Evolutionary conservation across 2,329 filamentous ascomycete species (phyloP).

Genomic region (Paraconiothyrium brasiliense): DNA sequence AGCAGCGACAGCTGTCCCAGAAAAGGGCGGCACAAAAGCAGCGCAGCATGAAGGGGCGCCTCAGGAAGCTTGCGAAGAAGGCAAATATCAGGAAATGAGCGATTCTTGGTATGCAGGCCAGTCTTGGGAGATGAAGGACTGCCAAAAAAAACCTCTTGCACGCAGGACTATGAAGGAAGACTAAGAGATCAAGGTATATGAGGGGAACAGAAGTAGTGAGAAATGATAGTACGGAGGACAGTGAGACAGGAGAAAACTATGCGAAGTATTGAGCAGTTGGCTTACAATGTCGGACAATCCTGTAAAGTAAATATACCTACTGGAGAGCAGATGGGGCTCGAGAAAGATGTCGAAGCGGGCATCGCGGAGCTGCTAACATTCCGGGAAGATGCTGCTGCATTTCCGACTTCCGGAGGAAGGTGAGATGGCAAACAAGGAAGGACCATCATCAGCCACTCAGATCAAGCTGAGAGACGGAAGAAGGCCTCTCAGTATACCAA

Average conservation of each 20-base stretch:
- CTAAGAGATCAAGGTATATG: background rate
- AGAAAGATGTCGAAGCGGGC: background rate
- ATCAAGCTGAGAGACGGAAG: background rate
- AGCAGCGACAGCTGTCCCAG: slow-evolving; percentile 39
- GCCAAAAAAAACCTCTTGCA: background rate
- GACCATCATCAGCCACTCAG: background rate
- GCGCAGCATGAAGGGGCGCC: slow-evolving; percentile 36
- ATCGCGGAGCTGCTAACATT: background rate
- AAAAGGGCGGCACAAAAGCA: slow-evolving; percentile 30
- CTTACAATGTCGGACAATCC: background rate
- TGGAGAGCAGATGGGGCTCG: background rate
- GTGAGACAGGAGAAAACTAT: background rate
- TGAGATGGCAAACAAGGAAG: background rate
- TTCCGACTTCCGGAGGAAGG: background rate
- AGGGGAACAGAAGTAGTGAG: background rate
- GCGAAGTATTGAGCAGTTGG: background rate
- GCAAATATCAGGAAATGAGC: slow-evolving; percentile 26
- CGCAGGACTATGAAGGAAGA: background rate
- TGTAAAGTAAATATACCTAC: background rate
- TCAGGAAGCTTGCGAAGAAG: slow-evolving; percentile 40
- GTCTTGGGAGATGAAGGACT: slow-evolving; percentile 1
- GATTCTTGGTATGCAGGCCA: background rate
- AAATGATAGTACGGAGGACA: background rate
- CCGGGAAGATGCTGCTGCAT: background rate
- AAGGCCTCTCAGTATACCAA: background rate